Base-by-base conservation (phyloP, 78 protist genomes). In the Cavenderia fasciculata region DNA sequence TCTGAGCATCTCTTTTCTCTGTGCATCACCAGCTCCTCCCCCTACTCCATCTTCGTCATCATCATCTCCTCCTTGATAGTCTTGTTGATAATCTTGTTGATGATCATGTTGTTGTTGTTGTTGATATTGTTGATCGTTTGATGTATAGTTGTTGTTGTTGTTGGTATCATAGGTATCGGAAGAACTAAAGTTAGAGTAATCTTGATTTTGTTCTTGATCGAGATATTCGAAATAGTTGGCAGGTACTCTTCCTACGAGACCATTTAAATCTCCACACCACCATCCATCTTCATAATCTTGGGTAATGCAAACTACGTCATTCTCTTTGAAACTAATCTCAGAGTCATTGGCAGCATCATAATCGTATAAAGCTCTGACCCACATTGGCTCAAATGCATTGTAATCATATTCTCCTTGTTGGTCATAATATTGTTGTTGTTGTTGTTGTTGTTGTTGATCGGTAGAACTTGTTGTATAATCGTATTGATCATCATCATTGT, bases 211-310 rank as follows among this genome's bases (percentile, higher is more conserved):
- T 12, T 79, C 69, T 40, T 79, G 74, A 16, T 66, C 59, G 8
- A 74, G 63, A 57, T 74, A 74, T 41, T 79, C 88, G 41, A 79
- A 79, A 52, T 79, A 79, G 29, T 79, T 79, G 59, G 88, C 88
- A 3, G 88, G 88, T 40, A 79, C 88, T 54, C 88, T 63, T 6
- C 88, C 88, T 10, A 66, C 66, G 4, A 34, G 21, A 19, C 88
- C 88, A 66, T 79, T 65, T 18, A 79, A 11, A 41, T 79, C 88
- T 41, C 88, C 88, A 54, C 75, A 65, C 88, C 88, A 79, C 88
- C 88, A 79, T 2, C 88, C 88, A 54, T 79, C 88, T 11, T 66
- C 47, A 16, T 65, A 79, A 46, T 79, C 88, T 27, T 47, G 51
- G 18, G 88, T 79, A 27, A 79, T 79, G 41, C 88, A 79, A 54